Conservation (phyloP, 2,329 filamentous ascomycete species). For the Colletotrichum melonis region DNA sequence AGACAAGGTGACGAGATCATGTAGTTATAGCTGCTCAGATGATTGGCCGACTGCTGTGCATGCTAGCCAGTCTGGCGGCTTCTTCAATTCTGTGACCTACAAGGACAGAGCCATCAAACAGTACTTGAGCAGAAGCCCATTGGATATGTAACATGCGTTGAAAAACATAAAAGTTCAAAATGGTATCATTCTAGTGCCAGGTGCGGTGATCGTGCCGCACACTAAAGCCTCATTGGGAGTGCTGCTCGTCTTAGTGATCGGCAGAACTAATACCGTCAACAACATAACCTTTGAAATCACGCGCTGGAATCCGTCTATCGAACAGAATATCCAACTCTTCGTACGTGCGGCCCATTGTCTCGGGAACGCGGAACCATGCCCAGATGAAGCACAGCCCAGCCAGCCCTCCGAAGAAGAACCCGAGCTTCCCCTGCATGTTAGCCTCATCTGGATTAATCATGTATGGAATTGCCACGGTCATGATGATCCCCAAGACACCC, state of each 20-base stretch:
- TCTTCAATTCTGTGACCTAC: neutral
- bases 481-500: constrained; percentile 49
- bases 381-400: constrained; percentile 39
- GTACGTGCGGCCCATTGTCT: constrained; percentile 41
- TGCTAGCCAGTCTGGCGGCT: neutral
- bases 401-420: constrained; percentile 39
- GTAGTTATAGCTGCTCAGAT: neutral
- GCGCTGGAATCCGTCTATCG: constrained; percentile 43
- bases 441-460: constrained; percentile 44
- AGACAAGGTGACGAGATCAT: neutral
- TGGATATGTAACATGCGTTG: neutral
- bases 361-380: constrained; percentile 41
- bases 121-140: neutral
- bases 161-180: neutral
- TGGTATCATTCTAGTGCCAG: neutral
- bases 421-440: constrained; percentile 49
- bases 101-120: neutral
- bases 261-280: neutral
- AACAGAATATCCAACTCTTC: constrained; percentile 46
- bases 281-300: constrained; percentile 53
- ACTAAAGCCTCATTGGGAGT: neutral
- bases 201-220: neutral
- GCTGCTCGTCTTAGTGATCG: neutral
- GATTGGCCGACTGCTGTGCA: neutral
- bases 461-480: constrained; percentile 44